Base-by-base conservation (phyloP, 1,139 yeast genomes). In the Sugiyamaella paludigena region DNA sequence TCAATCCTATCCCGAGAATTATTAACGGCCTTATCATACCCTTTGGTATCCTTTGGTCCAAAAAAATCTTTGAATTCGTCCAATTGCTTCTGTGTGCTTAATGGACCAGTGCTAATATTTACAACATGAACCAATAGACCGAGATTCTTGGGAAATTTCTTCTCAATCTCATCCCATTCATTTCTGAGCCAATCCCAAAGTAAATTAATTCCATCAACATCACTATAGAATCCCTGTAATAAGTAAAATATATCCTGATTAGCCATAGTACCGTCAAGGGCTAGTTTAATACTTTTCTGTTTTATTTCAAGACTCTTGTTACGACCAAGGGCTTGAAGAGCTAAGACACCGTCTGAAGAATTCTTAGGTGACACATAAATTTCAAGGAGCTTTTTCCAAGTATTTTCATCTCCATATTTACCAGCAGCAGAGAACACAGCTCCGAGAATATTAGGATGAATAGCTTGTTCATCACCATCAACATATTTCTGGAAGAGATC, bases 91-190 rank as follows among this genome's bases (percentile, higher is more conserved):
- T 70, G 67, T 51, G 80, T 76, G 40, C 91, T 79, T 70, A 84
- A 86, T 2, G 87, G 84, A 31, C 83, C 71, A 8, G 87, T 75
- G 42, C 82, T 71, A 44, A 84, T 58, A 41, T 75, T 73, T 35
- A 89, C 84, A 50, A 91, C 82, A 12, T 84, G 74, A 39, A 92
- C 85, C 58, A 91, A 75, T 83, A 88, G 79, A 19, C 88, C 77
- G 54, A 85, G 77, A 27, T 87, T 84, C 11, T 95, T 87, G 43
- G 97, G 96, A 64, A 87, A 77, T 58, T 77, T 72, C 64, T 79
- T 75, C 58, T 71, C 70, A 54, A 91, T 66, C 42, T 70, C 75
- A 51, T 80, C 87, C 91, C 94, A 89, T 67, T 89, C 83, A 12
- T 56, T 60, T 56, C 78, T 78, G 59, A 83, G 65, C 96, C 96